A percentile compares a stretch with the other conserved stretches of the same genome.
phyloP scores from a whole-genome alignment of 768 basidiomycete genomes.

The Gyrodon lividus region DNA sequence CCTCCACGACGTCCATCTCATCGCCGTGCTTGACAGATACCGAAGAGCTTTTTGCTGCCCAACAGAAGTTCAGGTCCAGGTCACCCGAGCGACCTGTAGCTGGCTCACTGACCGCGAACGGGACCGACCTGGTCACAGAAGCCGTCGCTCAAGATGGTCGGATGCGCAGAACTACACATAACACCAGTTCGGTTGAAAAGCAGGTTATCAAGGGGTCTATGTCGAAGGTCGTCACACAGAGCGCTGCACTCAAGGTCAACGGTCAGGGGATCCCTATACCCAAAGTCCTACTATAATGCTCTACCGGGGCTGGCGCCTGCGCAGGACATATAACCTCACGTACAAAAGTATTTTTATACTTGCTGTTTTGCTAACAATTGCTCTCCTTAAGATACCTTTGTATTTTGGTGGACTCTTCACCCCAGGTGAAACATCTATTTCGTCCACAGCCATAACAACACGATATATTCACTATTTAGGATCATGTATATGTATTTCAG shows the following conservation, averaged over 20 bases:
- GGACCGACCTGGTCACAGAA: slow-evolving; percentile 39
- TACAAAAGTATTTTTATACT: slow-evolving; percentile 17
- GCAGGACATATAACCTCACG: neutral
- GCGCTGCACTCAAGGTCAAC: slow-evolving; percentile 13
- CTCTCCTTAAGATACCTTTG: slow-evolving; percentile 14
- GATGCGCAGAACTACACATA: slow-evolving; percentile 39
- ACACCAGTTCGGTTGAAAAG: slow-evolving; percentile 44
- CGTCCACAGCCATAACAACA: neutral
- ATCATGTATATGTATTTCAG: slow-evolving; percentile 11
- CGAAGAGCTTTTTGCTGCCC: slow-evolving; percentile 20
- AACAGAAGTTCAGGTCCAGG: slow-evolving; percentile 11
- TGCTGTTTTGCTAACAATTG: slow-evolving; percentile 6
- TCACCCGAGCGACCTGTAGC: slow-evolving; percentile 29
- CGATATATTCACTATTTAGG: slow-evolving; percentile 16
- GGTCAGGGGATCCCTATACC: slow-evolving; percentile 12
- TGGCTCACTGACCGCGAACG: slow-evolving; percentile 30
- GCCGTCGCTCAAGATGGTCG: slow-evolving; percentile 40
- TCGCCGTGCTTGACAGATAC: slow-evolving; percentile 16
- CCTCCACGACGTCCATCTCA: slow-evolving; percentile 1
- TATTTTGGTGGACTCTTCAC: slow-evolving; percentile 3
- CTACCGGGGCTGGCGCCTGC: neutral
- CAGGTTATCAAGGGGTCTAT: slow-evolving; percentile 53
- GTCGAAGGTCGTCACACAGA: slow-evolving; percentile 46
- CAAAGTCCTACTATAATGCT: slow-evolving; percentile 9
- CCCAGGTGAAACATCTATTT: slow-evolving; percentile 9